Evolutionary conservation across 2,329 filamentous ascomycete genomes (phyloP).

Genomic region (Fusarium coffeatum): DNA sequence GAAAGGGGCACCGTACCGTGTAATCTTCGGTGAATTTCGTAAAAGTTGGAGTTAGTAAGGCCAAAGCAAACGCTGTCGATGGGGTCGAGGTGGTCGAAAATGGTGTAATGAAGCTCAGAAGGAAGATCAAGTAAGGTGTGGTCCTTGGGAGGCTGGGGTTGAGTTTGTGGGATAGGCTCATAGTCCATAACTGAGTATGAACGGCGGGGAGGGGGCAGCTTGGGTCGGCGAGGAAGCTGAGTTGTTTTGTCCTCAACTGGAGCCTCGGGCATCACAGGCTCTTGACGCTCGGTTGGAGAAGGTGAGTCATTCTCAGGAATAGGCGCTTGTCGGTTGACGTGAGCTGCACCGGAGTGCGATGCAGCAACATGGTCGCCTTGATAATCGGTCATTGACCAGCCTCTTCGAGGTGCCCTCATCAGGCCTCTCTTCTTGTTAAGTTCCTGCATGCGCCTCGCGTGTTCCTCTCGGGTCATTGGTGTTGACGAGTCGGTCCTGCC

Average conservation of each 20-base stretch:
- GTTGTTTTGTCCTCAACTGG: constrained; percentile 36
- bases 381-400: constrained; percentile 61
- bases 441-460: constrained; percentile 54
- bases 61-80: constrained; percentile 73
- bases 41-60: constrained; percentile 68
- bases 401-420: constrained; percentile 57
- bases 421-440: constrained; percentile 51
- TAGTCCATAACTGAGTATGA: constrained; percentile 72
- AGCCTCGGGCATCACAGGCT: constrained; percentile 28
- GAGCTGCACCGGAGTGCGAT: constrained; percentile 39
- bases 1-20: constrained; percentile 68
- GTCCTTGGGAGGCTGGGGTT: constrained; percentile 59
- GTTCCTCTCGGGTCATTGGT: constrained; percentile 56
- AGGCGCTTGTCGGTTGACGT: constrained; percentile 45
- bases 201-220: constrained; percentile 61
- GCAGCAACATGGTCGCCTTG: constrained; percentile 48
- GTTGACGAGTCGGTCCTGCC: constrained; percentile 41
- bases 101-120: constrained; percentile 68
- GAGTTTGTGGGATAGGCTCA: constrained; percentile 60
- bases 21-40: constrained; percentile 67
- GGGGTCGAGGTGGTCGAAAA: constrained; percentile 72
- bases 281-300: constrained; percentile 13
- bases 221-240: constrained; percentile 48
- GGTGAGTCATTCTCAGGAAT: constrained; percentile 52
- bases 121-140: constrained; percentile 66